These are phyloP conservation scores for Neurospora tetraspora DNA, from an alignment of 495 filamentous ascomycete genomes.

Conservation along the genomic window DNA sequence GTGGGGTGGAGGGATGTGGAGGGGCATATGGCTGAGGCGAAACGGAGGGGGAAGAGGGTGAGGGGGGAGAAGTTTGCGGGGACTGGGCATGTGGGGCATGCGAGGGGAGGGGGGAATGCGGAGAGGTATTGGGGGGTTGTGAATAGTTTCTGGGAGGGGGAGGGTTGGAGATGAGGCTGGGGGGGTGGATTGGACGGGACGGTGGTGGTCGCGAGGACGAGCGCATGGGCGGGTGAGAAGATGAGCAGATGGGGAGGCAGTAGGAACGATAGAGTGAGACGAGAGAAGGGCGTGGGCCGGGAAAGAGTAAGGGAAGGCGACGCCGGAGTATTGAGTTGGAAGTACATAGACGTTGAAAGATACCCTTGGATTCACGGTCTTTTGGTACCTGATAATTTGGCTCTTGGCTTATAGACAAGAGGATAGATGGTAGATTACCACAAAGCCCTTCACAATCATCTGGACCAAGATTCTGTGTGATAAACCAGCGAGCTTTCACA, in stretches of 20 bases:
- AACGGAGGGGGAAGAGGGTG: constrained; percentile 19
- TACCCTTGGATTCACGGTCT: not conserved
- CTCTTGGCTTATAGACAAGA: not conserved
- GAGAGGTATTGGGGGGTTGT: constrained; percentile 34
- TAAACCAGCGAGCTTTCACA: no score
- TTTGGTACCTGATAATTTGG: not conserved
- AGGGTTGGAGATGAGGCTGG: not conserved
- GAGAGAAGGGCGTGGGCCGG: not conserved
- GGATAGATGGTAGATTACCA: no score
- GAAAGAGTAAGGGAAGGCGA: not conserved
- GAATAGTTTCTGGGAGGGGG: constrained; percentile 27
- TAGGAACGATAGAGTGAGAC: no score
- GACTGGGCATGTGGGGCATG: constrained; percentile 34
- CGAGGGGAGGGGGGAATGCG: constrained; percentile 17
- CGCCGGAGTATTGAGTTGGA: not conserved
- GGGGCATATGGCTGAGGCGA: constrained; percentile 26
- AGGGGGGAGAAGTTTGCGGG: constrained; percentile 26
- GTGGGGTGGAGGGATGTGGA: constrained; percentile 33
- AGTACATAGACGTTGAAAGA: not conserved
- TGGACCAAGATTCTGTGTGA: no score
- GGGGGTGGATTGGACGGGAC: not conserved
- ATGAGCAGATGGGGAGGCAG: not conserved
- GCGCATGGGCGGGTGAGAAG: no score
- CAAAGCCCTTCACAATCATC: no score
- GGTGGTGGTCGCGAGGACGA: not conserved